A percentile compares a stretch with the other conserved stretches of the same genome.
phyloP scores from a whole-genome alignment of 2,329 filamentous ascomycete species.

The Phialocephala subalpina region DNA sequence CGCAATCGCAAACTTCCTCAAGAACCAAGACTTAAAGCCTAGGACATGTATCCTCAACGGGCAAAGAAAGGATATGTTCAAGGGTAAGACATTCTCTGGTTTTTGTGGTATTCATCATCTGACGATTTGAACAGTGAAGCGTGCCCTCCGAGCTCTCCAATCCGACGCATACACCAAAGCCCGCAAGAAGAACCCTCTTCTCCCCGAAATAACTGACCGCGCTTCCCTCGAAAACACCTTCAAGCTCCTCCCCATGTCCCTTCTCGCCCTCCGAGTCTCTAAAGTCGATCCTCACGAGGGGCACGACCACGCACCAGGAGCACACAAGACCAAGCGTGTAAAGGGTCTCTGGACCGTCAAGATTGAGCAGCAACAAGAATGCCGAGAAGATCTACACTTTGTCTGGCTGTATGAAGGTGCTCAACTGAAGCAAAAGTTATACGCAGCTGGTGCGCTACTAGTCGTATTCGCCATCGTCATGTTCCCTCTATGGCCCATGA shows the following conservation, averaged over 20 bases:
- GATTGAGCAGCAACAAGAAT: constrained; percentile 96
- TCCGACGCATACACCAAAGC: constrained; percentile 92
- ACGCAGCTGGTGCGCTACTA: constrained; percentile 83
- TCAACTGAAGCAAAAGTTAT: constrained; percentile 92
- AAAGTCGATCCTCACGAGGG: constrained; percentile 83
- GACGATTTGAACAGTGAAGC: constrained; percentile 74
- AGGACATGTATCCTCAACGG: constrained; percentile 94
- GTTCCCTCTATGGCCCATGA: constrained; percentile 95
- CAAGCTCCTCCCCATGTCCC: constrained; percentile 92
- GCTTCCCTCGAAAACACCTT: constrained; percentile 91
- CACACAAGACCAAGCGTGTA: constrained; percentile 82
- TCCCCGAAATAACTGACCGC: constrained; percentile 88
- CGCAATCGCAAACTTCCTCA: constrained; percentile 88
- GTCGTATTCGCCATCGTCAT: constrained; percentile 89
- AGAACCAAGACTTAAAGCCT: constrained; percentile 83
- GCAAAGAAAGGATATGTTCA: constrained; percentile 98
- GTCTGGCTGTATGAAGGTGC: constrained; percentile 96
- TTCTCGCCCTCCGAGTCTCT: constrained; percentile 88
- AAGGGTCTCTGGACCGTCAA: constrained; percentile 97
- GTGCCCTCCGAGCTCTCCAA: constrained; percentile 88
- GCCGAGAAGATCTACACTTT: constrained; percentile 88
- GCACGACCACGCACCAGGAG: constrained; percentile 68
- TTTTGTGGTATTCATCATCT: not conserved
- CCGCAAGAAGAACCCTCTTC: constrained; percentile 84
- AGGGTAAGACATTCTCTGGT: constrained; percentile 62